These are phyloP conservation scores for Zygotorulaspora chibaensis DNA, from an alignment of 805 yeast genomes.

Conservation along the genomic window DNA sequence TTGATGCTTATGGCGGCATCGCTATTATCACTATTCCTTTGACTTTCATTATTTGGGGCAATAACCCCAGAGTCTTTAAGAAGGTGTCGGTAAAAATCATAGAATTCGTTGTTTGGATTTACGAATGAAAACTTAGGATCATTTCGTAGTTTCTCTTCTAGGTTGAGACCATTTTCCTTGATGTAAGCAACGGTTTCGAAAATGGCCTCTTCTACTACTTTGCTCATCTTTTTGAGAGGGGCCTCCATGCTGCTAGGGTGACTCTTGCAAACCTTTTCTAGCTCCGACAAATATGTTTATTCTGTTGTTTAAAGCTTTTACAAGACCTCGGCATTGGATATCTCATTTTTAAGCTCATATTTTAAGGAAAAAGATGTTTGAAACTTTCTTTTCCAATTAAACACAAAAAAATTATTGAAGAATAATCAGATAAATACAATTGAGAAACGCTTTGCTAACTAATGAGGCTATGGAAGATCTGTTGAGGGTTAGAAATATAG, in stretches of 20 bases:
- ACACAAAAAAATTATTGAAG: neutral
- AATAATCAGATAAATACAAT: neutral
- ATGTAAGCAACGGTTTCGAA: slow-evolving; percentile 73
- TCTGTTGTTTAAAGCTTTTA: too few relatives aligned
- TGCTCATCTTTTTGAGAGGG: slow-evolving; percentile 22
- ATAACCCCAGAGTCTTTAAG: neutral
- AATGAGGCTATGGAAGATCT: slow-evolving; percentile 23
- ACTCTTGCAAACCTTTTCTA: neutral
- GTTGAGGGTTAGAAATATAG: slow-evolving; percentile 25
- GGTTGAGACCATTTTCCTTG: slow-evolving; percentile 57
- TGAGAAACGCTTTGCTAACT: neutral
- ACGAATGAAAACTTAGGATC: slow-evolving; percentile 64
- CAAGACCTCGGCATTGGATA: too few relatives aligned
- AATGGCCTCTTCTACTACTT: slow-evolving; percentile 45
- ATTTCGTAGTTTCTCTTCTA: slow-evolving; percentile 56
- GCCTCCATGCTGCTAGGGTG: neutral
- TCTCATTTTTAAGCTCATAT: neutral
- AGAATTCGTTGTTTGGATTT: slow-evolving; percentile 47
- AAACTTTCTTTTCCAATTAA: neutral
- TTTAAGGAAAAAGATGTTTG: neutral
- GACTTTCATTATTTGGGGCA: slow-evolving; percentile 35
- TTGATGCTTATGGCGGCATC: slow-evolving; percentile 15
- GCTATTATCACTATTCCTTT: neutral
- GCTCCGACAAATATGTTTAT: neutral
- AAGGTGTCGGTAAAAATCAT: slow-evolving; percentile 46